phyloP scores from a whole-genome alignment of 1,284 basidiomycete genomes.

The Ceratobasidium sp. region DNA sequence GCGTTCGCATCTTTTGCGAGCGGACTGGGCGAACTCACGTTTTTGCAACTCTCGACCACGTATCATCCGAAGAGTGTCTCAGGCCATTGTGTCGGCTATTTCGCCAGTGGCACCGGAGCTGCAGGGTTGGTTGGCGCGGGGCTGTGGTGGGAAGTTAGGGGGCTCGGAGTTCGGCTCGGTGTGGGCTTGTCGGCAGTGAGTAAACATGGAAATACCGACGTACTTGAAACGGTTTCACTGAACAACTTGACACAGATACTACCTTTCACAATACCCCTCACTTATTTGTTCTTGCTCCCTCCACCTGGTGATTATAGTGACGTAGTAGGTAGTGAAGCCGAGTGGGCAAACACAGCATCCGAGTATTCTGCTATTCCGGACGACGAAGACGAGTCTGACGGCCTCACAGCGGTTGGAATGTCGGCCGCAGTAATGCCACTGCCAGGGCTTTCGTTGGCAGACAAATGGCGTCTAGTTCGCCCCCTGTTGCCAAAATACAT shows the following conservation, averaged over 20 bases:
- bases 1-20: constrained; percentile 88
- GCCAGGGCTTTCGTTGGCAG: constrained; percentile 66
- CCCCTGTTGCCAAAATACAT: constrained; percentile 82
- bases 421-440: constrained; percentile 45
- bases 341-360: constrained; percentile 10
- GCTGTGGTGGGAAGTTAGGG: constrained; percentile 93
- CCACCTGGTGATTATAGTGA: constrained; percentile 60
- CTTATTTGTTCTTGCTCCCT: constrained; percentile 82
- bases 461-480: constrained; percentile 79
- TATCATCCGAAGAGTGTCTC: constrained; percentile 75
- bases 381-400: constrained; percentile 52
- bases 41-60: constrained; percentile 91
- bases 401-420: not conserved
- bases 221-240: not conserved
- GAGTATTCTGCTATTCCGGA: constrained; percentile 55
- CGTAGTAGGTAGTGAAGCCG: constrained; percentile 21
- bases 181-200: constrained; percentile 82
- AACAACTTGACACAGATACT: constrained; percentile 64
- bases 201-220: constrained; percentile 24
- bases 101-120: constrained; percentile 92
- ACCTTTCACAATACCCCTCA: constrained; percentile 77
- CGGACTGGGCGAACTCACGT: constrained; percentile 94
- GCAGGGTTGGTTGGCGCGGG: constrained; percentile 93
- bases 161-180: constrained; percentile 83
- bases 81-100: constrained; percentile 79